These are phyloP conservation scores for Catunica adiposa DNA, from an alignment of 2,329 filamentous ascomycete genomes.

Conservation along the genomic window DNA sequence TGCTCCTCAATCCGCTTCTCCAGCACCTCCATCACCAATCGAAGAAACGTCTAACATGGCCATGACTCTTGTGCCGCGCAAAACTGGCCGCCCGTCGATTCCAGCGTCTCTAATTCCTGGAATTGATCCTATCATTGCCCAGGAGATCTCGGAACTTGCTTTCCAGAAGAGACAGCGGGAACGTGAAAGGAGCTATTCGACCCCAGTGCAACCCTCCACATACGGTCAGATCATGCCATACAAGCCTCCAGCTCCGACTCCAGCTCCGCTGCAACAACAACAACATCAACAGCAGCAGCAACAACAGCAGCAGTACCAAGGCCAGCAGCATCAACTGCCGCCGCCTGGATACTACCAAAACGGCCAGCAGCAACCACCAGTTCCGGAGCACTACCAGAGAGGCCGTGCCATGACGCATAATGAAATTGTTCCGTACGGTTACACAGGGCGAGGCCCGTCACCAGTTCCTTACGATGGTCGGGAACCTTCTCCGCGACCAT, in stretches of 20 bases:
- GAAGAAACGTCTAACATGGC: slow-evolving; percentile 15
- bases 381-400: slow-evolving; percentile 16
- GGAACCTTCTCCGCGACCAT: not conserved
- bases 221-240: slow-evolving; percentile 14
- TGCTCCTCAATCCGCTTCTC: not conserved
- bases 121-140: slow-evolving; percentile 37
- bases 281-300: slow-evolving; percentile 22
- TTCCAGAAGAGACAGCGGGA: slow-evolving; percentile 36
- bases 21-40: slow-evolving; percentile 7
- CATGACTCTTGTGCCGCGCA: slow-evolving; percentile 12
- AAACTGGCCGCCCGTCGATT: slow-evolving; percentile 24
- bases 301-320: slow-evolving; percentile 19
- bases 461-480: not conserved
- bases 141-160: slow-evolving; percentile 41
- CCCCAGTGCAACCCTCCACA: slow-evolving; percentile 18
- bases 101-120: slow-evolving; percentile 45
- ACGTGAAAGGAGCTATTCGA: slow-evolving; percentile 29
- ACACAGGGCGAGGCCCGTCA: slow-evolving; percentile 7
- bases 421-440: slow-evolving; percentile 13
- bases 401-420: slow-evolving; percentile 13
- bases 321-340: not conserved
- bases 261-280: slow-evolving; percentile 14
- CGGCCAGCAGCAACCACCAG: slow-evolving; percentile 16
- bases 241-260: slow-evolving; percentile 13
- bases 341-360: not conserved